A percentile compares a stretch with the other conserved stretches of the same genome.
These are phyloP conservation scores for Fusarium napiforme DNA, from an alignment of 2,329 filamentous ascomycete species.

Conservation along the genomic window DNA sequence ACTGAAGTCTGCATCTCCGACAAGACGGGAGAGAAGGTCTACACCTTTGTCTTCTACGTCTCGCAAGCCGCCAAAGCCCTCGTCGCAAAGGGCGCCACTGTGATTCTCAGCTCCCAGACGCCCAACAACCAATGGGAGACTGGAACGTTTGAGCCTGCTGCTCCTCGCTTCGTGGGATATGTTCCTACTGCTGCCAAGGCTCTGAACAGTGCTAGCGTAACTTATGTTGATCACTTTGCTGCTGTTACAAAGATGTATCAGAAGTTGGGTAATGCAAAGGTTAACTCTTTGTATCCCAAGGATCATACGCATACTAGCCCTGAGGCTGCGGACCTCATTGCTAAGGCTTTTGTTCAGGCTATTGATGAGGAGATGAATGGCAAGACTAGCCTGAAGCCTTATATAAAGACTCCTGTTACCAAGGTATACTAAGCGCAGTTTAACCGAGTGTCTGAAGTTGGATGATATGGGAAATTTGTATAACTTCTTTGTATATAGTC, in stretches of 20 bases:
- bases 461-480: not conserved
- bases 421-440: constrained; percentile 32
- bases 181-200: constrained; percentile 55
- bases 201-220: constrained; percentile 54
- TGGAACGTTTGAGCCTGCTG: constrained; percentile 60
- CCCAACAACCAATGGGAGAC: constrained; percentile 69
- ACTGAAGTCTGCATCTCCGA: constrained; percentile 60
- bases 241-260: constrained; percentile 66
- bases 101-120: constrained; percentile 68
- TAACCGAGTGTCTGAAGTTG: not conserved
- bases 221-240: constrained; percentile 69
- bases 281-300: constrained; percentile 65
- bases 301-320: constrained; percentile 73
- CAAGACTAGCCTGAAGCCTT: constrained; percentile 38
- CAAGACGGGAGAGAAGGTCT: constrained; percentile 59
- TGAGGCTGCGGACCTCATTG: constrained; percentile 64
- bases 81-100: constrained; percentile 67
- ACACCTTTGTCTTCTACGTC: constrained; percentile 70
- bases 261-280: constrained; percentile 58
- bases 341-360: constrained; percentile 62
- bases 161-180: constrained; percentile 67
- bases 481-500: not conserved
- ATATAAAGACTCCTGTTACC: constrained; percentile 44
- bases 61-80: constrained; percentile 65
- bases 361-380: constrained; percentile 47